These are phyloP conservation scores for Miamiensis avidus DNA, from an alignment of 169 alveolate genomes.

Conservation along the genomic window DNA sequence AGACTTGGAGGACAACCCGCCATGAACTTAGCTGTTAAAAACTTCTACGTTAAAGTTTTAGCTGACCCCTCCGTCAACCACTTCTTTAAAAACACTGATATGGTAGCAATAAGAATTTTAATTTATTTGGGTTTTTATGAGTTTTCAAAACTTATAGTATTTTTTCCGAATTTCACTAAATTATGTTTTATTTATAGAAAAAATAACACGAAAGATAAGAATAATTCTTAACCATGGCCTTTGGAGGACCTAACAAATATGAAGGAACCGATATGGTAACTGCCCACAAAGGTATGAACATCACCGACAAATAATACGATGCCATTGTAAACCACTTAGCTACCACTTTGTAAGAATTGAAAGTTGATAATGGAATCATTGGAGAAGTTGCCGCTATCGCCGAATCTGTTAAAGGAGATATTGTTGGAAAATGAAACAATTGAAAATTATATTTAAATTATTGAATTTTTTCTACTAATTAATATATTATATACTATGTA, in stretches of 20 bases:
- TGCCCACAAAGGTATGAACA: slow-evolving; percentile 40
- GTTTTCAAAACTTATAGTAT: too few relatives aligned
- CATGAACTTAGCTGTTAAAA: slow-evolving; percentile 37
- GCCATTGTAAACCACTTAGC: slow-evolving; percentile 34
- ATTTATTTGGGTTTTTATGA: too few relatives aligned
- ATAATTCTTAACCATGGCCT: slow-evolving; percentile 39
- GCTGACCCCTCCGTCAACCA: slow-evolving; percentile 42
- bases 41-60: slow-evolving; percentile 37
- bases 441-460: too few relatives aligned
- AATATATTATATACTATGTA: too few relatives aligned
- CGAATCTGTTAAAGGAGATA: slow-evolving; percentile 32
- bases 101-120: too few relatives aligned
- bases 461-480: too few relatives aligned
- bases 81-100: slow-evolving; percentile 43
- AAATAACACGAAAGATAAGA: slow-evolving; percentile 17
- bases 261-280: slow-evolving; percentile 42
- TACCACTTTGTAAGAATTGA: slow-evolving; percentile 30
- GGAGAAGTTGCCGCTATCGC: slow-evolving; percentile 35
- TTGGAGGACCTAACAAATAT: slow-evolving; percentile 49
- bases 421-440: slow-evolving; percentile 41
- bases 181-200: too few relatives aligned
- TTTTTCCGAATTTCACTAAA: too few relatives aligned
- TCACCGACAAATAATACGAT: slow-evolving; percentile 23
- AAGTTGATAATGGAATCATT: slow-evolving; percentile 21
- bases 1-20: slow-evolving; percentile 39